A percentile compares a stretch with the other conserved stretches of the same genome.
These are phyloP conservation scores for Arthrobotrys sinensis DNA, from an alignment of 2,329 filamentous ascomycete species.

Conservation along the genomic window DNA sequence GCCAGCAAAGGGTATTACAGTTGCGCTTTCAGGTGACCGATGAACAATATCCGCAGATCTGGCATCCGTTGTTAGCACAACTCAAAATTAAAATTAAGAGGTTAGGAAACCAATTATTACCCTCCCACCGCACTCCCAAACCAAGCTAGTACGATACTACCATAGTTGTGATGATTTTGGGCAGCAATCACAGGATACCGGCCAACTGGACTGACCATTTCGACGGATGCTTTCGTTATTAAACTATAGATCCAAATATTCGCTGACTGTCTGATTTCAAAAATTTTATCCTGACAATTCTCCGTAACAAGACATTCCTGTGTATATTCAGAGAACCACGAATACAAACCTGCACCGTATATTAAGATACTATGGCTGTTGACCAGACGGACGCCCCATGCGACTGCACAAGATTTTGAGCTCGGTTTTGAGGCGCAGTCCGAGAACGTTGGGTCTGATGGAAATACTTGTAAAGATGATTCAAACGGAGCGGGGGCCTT, in stretches of 20 bases:
- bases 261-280: constrained; percentile 1
- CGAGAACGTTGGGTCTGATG: constrained; percentile 66
- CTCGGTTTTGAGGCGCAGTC: constrained; percentile 66
- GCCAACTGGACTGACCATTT: constrained; percentile 23
- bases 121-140: not conserved
- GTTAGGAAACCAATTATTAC: not conserved
- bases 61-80: too few relatives aligned
- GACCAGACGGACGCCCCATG: constrained; percentile 65
- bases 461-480: not conserved
- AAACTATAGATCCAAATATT: constrained; percentile 35
- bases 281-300: constrained; percentile 13
- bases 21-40: not conserved
- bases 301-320: constrained; percentile 68
- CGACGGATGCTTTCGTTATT: constrained; percentile 18
- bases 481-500: constrained; percentile 69
- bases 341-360: constrained; percentile 63
- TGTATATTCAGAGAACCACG: constrained; percentile 64
- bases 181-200: not conserved
- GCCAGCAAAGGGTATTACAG: not conserved
- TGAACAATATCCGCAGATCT: not conserved
- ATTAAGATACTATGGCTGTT: constrained; percentile 45
- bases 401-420: constrained; percentile 65
- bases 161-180: constrained; percentile 30
- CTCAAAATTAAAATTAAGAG: not conserved
- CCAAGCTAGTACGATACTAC: constrained; percentile 19